phyloP scores from a whole-genome alignment of 768 basidiomycete genomes.

The Tulasnella sp. region DNA sequence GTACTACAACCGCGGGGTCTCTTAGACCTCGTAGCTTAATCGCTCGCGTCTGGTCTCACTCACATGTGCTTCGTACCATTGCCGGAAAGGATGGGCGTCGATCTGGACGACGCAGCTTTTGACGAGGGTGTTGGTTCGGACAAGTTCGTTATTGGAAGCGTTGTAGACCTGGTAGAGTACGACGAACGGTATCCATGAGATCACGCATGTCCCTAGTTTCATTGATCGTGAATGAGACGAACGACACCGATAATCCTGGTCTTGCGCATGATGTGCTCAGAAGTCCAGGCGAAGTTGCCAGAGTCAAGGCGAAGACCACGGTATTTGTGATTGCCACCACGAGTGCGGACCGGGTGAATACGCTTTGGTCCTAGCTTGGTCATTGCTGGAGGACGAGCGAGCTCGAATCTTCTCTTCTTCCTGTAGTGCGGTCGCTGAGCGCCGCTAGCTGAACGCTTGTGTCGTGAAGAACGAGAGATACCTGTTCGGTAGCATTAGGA shows the following conservation, averaged over 20 bases:
- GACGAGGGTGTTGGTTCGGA: conserved; percentile 98
- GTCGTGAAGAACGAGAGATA: conserved; percentile 95
- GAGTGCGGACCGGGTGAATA: conserved; percentile 88
- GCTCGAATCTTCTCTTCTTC: conserved; percentile 99
- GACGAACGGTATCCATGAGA: conserved; percentile 15
- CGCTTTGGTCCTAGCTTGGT: conserved; percentile 97
- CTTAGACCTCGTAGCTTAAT: conserved; percentile 1
- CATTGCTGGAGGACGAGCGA: conserved; percentile 95
- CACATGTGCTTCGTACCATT: conserved; percentile 99
- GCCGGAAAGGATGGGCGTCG: conserved; percentile 98
- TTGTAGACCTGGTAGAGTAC: conserved; percentile 75
- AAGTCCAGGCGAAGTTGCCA: conserved; percentile 99
- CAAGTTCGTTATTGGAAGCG: conserved; percentile 98
- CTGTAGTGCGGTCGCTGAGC: conserved; percentile 92
- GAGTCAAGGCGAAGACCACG: conserved; percentile 93
- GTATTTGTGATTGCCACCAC: conserved; percentile 94
- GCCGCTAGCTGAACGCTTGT: conserved; percentile 93
- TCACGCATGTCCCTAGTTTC: not conserved
- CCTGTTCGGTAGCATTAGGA: conserved; percentile 49
- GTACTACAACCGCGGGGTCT: conserved; percentile 55
- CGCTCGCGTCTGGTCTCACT: conserved; percentile 40
- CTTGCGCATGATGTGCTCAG: conserved; percentile 90
- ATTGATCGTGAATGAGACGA: conserved; percentile 40
- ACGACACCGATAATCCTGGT: conserved; percentile 95
- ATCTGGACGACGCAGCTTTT: conserved; percentile 95